Conservation (phyloP, 768 basidiomycete genomes). For the Russula lepida region DNA sequence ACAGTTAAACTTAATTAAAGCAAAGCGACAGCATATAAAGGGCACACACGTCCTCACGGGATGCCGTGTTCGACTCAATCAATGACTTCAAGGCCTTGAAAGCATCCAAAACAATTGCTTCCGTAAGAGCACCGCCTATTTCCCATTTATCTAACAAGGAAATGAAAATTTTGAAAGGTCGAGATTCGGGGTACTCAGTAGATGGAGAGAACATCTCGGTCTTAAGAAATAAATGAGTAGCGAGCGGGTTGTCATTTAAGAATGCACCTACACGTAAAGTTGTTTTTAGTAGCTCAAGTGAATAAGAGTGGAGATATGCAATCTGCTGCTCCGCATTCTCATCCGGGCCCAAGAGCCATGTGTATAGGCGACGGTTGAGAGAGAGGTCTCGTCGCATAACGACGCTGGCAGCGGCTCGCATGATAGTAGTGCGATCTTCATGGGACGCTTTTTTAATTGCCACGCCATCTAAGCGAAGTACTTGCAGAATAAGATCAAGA, state of each 20-base stretch:
- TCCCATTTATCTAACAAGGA: conserved; percentile 97
- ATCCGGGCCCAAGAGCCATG: conserved; percentile 83
- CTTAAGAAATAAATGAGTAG: conserved; percentile 31
- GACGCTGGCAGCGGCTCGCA: conserved; percentile 80
- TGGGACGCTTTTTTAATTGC: conserved; percentile 59
- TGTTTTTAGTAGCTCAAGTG: conserved; percentile 58
- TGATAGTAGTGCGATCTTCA: conserved; percentile 73
- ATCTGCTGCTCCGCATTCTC: conserved; percentile 73
- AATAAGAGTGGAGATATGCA: conserved; percentile 57
- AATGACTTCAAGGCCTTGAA: conserved; percentile 61
- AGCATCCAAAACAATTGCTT: conserved; percentile 68
- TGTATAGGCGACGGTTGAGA: conserved; percentile 84
- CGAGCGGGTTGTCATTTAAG: not conserved
- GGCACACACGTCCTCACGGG: conserved; percentile 50
- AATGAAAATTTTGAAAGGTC: conserved; percentile 94
- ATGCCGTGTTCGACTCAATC: conserved; percentile 43
- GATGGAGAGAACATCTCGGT: conserved; percentile 70
- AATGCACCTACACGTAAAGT: conserved; percentile 54
- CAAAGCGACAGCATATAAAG: not conserved
- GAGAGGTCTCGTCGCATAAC: conserved; percentile 90
- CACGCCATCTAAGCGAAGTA: conserved; percentile 62
- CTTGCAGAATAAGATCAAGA: conserved; percentile 76
- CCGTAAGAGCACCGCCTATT: conserved; percentile 75
- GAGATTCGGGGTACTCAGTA: conserved; percentile 63
- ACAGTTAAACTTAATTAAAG: conserved; percentile 30